Conservation (phyloP, 176 grass and related monocot genomes). For the Phragmites australis region DNA sequence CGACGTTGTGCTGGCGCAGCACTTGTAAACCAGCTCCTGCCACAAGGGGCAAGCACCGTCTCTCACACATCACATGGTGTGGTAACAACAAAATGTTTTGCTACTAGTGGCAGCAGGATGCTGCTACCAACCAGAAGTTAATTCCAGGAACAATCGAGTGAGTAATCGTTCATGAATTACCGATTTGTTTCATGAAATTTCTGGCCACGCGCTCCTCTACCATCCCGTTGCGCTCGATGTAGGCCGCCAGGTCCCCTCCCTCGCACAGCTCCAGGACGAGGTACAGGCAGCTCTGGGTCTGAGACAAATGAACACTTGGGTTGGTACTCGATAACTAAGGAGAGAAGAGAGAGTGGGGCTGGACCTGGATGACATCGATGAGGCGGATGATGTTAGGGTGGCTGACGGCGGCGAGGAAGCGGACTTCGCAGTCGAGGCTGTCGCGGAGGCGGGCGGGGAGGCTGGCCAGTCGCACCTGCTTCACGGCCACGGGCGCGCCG, state of each 20-base stretch:
- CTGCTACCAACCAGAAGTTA: neutral
- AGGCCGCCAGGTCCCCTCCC: conserved; percentile 46
- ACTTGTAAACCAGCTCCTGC: conserved; percentile 64
- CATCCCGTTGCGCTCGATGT: conserved; percentile 39
- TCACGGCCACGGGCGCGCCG: conserved; percentile 46
- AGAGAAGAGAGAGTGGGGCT: neutral
- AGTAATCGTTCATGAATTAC: neutral
- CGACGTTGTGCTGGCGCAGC: conserved; percentile 51
- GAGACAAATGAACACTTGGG: neutral
- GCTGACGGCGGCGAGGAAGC: conserved; percentile 53
- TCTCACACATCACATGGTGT: conserved; percentile 16
- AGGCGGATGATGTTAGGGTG: conserved; percentile 71
- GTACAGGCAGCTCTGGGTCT: conserved; percentile 45
- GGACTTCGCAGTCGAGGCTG: conserved; percentile 63
- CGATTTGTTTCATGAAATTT: conserved; percentile 56
- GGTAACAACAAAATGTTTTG: neutral
- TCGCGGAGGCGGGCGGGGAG: conserved; percentile 49
- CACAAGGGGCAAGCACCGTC: conserved; percentile 31
- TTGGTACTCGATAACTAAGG: neutral
- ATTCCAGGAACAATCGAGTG: neutral
- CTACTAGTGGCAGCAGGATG: neutral
- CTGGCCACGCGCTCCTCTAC: conserved; percentile 43
- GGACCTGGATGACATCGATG: conserved; percentile 53
- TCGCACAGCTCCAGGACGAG: conserved; percentile 59
- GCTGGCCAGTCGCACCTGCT: conserved; percentile 56